phyloP scores from a whole-genome alignment of 176 grass and related monocot genomes.

The Juncus effusus region DNA sequence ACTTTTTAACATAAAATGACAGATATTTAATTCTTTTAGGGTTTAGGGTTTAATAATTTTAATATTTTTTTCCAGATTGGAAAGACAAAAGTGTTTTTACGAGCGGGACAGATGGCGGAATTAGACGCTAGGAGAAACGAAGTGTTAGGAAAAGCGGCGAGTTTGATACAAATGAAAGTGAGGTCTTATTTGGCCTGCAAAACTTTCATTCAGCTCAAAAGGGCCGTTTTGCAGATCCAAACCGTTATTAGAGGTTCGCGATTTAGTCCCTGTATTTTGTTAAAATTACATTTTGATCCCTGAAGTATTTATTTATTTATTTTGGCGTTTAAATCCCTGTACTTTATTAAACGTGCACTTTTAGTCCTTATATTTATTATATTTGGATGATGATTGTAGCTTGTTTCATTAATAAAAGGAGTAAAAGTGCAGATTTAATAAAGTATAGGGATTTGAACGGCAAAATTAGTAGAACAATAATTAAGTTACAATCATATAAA shows the following conservation, averaged over 20 bases:
- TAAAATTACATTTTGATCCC: background rate
- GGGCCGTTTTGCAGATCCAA: slow-evolving; percentile 74
- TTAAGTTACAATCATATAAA: no score
- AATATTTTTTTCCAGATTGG: slow-evolving; percentile 56
- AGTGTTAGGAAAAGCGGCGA: slow-evolving; percentile 78
- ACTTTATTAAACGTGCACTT: background rate
- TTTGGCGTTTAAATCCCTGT: no score
- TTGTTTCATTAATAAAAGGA: no score
- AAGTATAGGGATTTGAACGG: no score
- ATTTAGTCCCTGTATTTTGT: background rate
- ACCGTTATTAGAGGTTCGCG: slow-evolving; percentile 63
- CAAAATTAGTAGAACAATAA: no score
- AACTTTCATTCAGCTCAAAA: slow-evolving; percentile 47
- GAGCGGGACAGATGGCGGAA: slow-evolving; percentile 97
- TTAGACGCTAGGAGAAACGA: slow-evolving; percentile 93
- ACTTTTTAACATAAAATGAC: background rate
- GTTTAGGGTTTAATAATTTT: slow-evolving; percentile 27
- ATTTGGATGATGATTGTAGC: background rate
- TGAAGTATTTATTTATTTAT: no score
- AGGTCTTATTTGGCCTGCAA: slow-evolving; percentile 73
- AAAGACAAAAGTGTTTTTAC: slow-evolving; percentile 98
- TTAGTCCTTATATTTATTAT: background rate
- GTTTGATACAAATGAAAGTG: slow-evolving; percentile 86
- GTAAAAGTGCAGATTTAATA: no score
- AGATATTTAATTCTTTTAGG: slow-evolving; percentile 17